Percentiles rank a stretch among this genome's conserved stretches.
These are phyloP conservation scores for Thraustochytrium sp. DNA, from an alignment of 352 stramenopile species.

Conservation along the genomic window DNA sequence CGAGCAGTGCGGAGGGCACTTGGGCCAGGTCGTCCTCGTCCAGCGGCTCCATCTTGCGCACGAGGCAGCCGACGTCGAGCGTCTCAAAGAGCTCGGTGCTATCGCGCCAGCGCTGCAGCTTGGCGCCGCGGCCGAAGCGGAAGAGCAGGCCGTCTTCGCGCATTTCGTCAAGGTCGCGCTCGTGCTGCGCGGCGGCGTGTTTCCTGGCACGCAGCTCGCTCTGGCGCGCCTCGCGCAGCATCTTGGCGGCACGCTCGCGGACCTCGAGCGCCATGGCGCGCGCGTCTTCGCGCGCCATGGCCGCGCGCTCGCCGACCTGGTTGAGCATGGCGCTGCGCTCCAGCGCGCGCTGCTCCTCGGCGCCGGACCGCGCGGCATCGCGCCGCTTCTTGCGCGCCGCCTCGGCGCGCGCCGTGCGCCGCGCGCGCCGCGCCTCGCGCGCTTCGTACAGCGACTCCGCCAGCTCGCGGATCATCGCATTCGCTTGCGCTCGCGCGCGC, in stretches of 20 bases:
- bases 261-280: conserved; percentile 3
- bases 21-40: background rate
- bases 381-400: background rate
- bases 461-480: background rate
- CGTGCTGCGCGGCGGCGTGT: background rate
- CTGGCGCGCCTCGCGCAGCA: background rate
- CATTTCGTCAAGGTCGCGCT: background rate
- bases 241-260: background rate
- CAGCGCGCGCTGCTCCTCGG: conserved; percentile 24
- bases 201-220: background rate
- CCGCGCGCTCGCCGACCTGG: background rate
- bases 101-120: background rate
- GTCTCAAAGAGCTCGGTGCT: conserved; percentile 37
- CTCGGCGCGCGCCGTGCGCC: background rate
- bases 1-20: background rate
- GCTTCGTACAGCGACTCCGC: background rate
- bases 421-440: background rate
- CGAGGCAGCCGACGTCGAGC: background rate
- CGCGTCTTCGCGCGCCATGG: conserved; percentile 5
- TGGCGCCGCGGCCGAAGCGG: background rate
- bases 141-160: background rate
- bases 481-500: too few species aligned
- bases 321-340: background rate
- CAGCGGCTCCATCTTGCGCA: background rate
- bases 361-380: background rate